These are phyloP conservation scores for Phytophthora cajani DNA, from an alignment of 352 stramenopile species.

Conservation along the genomic window DNA sequence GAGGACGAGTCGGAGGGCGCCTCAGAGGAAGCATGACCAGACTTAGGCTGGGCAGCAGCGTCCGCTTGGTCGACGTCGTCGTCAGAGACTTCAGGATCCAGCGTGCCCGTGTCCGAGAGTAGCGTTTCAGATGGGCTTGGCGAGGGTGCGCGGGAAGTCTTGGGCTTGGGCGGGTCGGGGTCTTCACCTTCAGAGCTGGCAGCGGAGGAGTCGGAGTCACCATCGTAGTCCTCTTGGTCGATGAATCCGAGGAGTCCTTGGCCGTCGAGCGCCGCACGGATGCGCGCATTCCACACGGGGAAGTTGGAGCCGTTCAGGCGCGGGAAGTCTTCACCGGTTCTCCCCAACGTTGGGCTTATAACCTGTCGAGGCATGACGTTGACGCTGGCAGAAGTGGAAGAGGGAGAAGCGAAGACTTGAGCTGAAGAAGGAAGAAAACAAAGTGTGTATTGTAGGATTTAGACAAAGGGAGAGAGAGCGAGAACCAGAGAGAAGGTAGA, in stretches of 20 bases:
- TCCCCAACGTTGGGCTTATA: constrained; percentile 14
- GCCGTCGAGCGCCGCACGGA: constrained; percentile 18
- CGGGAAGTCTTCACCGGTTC: constrained; percentile 11
- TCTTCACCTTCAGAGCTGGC: neutral
- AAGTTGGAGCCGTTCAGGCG: constrained; percentile 27
- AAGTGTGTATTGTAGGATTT: neutral
- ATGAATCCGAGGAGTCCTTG: constrained; percentile 18
- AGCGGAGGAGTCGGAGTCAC: neutral
- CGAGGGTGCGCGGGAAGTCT: neutral
- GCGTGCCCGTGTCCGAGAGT: neutral
- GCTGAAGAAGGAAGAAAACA: neutral
- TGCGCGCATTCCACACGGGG: constrained; percentile 9
- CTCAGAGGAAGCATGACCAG: neutral
- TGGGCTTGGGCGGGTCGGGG: neutral
- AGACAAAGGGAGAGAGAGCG: no score
- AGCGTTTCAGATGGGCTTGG: neutral
- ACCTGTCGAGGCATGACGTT: constrained; percentile 13
- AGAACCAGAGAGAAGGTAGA: no score
- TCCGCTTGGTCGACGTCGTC: neutral
- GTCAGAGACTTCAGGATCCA: neutral
- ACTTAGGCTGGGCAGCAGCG: neutral
- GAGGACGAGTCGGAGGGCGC: neutral
- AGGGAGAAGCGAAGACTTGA: neutral
- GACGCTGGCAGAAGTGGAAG: neutral
- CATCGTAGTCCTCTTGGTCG: constrained; percentile 13